Conservation (phyloP, 1,284 basidiomycete genomes). For the Apiotrichum siamense region DNA sequence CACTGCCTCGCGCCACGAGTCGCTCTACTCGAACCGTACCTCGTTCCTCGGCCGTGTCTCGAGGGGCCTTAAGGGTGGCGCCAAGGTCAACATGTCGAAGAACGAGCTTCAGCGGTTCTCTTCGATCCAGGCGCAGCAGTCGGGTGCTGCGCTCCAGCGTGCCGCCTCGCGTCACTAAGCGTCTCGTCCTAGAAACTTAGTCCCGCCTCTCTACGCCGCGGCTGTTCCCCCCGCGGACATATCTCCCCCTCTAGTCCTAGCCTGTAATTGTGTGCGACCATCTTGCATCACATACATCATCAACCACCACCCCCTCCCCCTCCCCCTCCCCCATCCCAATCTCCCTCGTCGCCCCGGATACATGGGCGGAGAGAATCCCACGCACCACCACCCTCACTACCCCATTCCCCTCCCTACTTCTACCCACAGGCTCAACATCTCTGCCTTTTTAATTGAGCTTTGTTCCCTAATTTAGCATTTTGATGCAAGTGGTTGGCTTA, state of each 20-base stretch:
- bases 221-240: conserved; percentile 2
- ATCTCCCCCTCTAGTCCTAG: conserved; percentile 9
- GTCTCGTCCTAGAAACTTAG: not conserved
- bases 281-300: conserved; percentile 17
- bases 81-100: conserved; percentile 48
- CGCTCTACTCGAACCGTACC: conserved; percentile 62
- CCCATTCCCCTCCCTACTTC: conserved; percentile 11
- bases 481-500: conserved; percentile 24
- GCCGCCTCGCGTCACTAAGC: conserved; percentile 27
- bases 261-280: conserved; percentile 22
- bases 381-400: conserved; percentile 9
- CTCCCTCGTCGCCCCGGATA: too few relatives aligned
- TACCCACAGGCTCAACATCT: conserved; percentile 12
- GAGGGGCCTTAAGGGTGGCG: conserved; percentile 40
- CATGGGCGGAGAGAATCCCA: conserved; percentile 8
- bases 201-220: not conserved
- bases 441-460: conserved; percentile 15
- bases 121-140: conserved; percentile 48
- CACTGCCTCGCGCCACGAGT: conserved; percentile 87
- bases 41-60: conserved; percentile 42
- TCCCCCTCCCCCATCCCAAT: conserved; percentile 6
- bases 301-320: not conserved
- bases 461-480: conserved; percentile 18
- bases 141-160: conserved; percentile 45
- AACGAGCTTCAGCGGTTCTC: conserved; percentile 50